Evolutionary conservation across 768 basidiomycete species (phyloP).

Genomic region (Vararia minispora): DNA sequence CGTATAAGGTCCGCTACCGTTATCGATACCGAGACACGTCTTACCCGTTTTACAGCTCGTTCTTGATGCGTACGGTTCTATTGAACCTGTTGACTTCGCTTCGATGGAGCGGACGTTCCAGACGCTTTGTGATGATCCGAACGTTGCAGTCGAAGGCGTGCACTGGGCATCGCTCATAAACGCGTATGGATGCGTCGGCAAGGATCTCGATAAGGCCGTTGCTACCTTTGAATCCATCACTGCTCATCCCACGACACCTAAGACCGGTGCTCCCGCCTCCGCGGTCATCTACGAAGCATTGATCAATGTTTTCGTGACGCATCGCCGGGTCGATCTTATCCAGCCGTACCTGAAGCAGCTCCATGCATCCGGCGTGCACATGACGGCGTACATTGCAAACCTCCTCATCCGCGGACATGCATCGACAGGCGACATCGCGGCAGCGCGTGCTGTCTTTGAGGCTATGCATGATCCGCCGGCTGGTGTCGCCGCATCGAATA

Average conservation of each 20-base stretch:
- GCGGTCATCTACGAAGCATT: slow-evolving; percentile 85
- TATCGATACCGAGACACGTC: slow-evolving; percentile 3
- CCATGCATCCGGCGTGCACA: slow-evolving; percentile 51
- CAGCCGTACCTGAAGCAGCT: slow-evolving; percentile 57
- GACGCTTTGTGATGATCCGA: slow-evolving; percentile 35
- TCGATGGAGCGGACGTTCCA: slow-evolving; percentile 65
- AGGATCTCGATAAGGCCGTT: slow-evolving; percentile 69
- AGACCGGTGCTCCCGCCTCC: no score
- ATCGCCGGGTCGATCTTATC: slow-evolving; percentile 69
- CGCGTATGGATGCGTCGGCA: slow-evolving; percentile 71
- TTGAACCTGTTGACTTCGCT: slow-evolving; percentile 69
- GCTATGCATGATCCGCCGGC: slow-evolving; percentile 65
- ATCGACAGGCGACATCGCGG: slow-evolving; percentile 53
- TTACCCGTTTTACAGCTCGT: slow-evolving; percentile 43
- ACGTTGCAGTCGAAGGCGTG: slow-evolving; percentile 40
- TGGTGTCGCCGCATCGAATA: slow-evolving; percentile 81
- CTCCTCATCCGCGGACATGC: slow-evolving; percentile 66
- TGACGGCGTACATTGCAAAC: slow-evolving; percentile 95
- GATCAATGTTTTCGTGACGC: slow-evolving; percentile 74
- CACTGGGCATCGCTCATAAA: slow-evolving; percentile 86
- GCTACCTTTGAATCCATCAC: slow-evolving; percentile 67
- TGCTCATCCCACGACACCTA: slow-evolving; percentile 37
- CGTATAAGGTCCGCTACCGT: slow-evolving; percentile 68
- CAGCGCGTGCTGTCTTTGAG: slow-evolving; percentile 74
- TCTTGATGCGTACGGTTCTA: slow-evolving; percentile 77